phyloP scores from a whole-genome alignment of 805 yeast genomes.

The Monosporozyma aerobia region DNA sequence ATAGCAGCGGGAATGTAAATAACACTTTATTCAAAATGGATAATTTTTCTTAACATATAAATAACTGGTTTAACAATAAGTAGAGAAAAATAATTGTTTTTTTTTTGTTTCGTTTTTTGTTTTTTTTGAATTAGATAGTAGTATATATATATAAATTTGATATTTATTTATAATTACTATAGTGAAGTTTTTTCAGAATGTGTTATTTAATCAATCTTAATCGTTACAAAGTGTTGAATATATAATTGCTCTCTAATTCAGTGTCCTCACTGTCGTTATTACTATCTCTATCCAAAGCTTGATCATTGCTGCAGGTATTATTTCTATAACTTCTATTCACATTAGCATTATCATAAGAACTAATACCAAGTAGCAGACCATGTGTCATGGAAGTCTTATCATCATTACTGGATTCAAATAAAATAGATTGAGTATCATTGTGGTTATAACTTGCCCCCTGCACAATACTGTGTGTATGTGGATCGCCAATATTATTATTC shows the following conservation, averaged over 20 bases:
- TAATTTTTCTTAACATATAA: neutral
- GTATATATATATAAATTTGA: neutral
- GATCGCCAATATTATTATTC: neutral
- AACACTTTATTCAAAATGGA: neutral
- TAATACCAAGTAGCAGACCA: neutral
- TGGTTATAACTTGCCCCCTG: neutral
- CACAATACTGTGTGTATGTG: neutral
- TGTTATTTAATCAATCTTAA: too few species aligned
- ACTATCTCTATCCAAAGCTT: neutral
- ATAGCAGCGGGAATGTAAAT: neutral
- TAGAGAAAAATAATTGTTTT: neutral
- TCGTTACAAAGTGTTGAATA: conserved; percentile 15
- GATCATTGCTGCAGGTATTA: neutral
- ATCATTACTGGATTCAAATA: neutral
- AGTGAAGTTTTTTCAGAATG: neutral
- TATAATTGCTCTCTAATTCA: conserved; percentile 23
- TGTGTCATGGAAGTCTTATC: neutral
- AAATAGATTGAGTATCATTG: neutral
- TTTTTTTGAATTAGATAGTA: neutral
- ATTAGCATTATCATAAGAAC: neutral
- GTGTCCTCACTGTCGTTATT: conserved; percentile 19
- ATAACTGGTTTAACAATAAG: neutral
- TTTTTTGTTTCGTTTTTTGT: neutral
- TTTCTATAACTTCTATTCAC: neutral
- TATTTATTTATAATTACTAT: neutral